Conservation (phyloP, 768 basidiomycete species). For the Suillus bovinus region DNA sequence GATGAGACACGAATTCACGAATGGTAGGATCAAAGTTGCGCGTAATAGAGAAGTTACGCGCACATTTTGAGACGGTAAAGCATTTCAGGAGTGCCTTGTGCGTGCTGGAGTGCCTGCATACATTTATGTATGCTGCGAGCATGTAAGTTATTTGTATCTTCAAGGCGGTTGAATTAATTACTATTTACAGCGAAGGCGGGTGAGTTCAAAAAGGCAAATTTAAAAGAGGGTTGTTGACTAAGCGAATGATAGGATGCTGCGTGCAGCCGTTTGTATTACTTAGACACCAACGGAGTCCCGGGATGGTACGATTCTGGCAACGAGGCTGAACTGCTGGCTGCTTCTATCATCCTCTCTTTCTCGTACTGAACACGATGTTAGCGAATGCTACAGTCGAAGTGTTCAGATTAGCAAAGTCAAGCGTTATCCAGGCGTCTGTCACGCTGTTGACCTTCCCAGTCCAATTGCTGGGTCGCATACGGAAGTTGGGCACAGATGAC, state of each 20-base stretch:
- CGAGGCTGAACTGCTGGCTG: slow-evolving; percentile 4
- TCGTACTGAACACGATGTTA: not conserved
- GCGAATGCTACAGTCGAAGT: slow-evolving; percentile 6
- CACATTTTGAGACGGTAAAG: slow-evolving; percentile 22
- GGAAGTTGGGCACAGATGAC: slow-evolving; percentile 39
- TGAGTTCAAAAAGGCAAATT: not conserved
- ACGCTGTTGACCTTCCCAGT: slow-evolving; percentile 41
- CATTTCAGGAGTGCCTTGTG: slow-evolving; percentile 8
- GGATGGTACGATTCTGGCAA: not conserved
- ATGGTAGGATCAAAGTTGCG: slow-evolving; percentile 35
- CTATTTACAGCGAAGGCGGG: not conserved
- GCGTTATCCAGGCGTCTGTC: slow-evolving; percentile 11
- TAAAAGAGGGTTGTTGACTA: slow-evolving; percentile 20
- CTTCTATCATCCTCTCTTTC: too few relatives aligned
- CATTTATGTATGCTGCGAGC: slow-evolving; percentile 11
- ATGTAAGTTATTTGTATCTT: slow-evolving; percentile 8
- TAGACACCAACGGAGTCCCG: not conserved
- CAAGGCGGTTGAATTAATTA: too few relatives aligned
- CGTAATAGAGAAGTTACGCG: slow-evolving; percentile 31
- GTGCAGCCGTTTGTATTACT: not conserved
- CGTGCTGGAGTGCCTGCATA: slow-evolving; percentile 7
- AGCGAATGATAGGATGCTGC: slow-evolving; percentile 6
- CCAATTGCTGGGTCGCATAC: slow-evolving; percentile 40
- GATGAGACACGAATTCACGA: slow-evolving; percentile 36
- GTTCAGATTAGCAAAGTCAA: not conserved